phyloP scores from a whole-genome alignment of 345 rosid species.

The Mangifera indica region DNA sequence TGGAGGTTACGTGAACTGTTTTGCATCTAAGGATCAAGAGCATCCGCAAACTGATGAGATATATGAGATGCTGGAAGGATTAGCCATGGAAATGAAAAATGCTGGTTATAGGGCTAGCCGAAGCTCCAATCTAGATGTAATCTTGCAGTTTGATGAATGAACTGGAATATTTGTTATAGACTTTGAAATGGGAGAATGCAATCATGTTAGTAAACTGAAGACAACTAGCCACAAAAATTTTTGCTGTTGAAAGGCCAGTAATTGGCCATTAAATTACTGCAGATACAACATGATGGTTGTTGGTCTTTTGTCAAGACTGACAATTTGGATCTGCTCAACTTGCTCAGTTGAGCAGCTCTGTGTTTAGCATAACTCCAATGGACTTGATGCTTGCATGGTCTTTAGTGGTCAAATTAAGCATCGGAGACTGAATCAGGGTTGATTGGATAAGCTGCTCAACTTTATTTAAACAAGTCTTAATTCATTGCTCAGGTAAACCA shows the following conservation, averaged over 20 bases:
- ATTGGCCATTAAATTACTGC: neutral
- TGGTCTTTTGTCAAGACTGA: neutral
- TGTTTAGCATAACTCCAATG: neutral
- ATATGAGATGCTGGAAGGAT: slow-evolving; percentile 49
- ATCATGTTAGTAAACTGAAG: neutral
- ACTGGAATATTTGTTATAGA: neutral
- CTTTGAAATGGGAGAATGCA: neutral
- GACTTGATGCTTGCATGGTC: neutral
- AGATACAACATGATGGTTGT: neutral
- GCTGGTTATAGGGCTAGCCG: slow-evolving; percentile 19
- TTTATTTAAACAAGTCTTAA: neutral
- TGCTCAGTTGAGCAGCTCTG: slow-evolving; percentile 1
- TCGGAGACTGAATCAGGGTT: neutral
- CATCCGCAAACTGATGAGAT: slow-evolving; percentile 54
- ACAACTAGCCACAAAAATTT: slow-evolving; percentile 8
- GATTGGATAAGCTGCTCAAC: neutral
- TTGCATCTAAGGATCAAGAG: slow-evolving; percentile 63
- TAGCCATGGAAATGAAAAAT: slow-evolving; percentile 53
- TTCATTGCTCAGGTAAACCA: slow-evolving; percentile 15
- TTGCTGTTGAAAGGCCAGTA: neutral
- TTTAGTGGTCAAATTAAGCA: neutral
- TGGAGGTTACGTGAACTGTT: slow-evolving; percentile 52
- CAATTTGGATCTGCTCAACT: neutral
- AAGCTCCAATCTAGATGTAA: slow-evolving; percentile 2
- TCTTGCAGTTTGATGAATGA: slow-evolving; percentile 6